Base-by-base conservation (phyloP, 306 rosid genomes). In the Quercus cerris region DNA sequence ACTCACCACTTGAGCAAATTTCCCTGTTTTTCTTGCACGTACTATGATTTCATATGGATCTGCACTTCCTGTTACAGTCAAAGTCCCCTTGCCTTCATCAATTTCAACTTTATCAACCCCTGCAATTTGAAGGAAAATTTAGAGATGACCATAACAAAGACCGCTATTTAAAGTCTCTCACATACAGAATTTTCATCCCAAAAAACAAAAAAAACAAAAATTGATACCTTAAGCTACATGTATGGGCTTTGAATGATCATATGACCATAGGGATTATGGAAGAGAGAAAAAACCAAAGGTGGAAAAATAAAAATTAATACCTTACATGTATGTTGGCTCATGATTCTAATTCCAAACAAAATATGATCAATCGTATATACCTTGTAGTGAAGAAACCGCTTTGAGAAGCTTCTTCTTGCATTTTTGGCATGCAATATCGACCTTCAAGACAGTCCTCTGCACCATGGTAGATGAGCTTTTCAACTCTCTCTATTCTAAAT, bases 81-180 rank as follows among this genome's bases (percentile, higher is more conserved):
- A 57, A 20, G 88, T 88, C 18, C 90, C 94, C 70, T 88, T 89
- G 54, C 57, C 87, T 82, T 76, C 94, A 77, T 91, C 96, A 4
- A 75, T 81, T 77, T 93, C 94, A 22, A 91, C 80, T 85, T 93
- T 84, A 81, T 93, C 94, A 12, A 93, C 91, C 13, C 91, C 96
- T 93, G 55, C 66, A 74, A 20, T 5, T 28, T 3, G 18, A 18
- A 59, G 66, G 66, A 23, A 59, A 12, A 41, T 8, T 59, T 19
- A 58, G 66, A 9, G 31, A 58, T 49, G 17, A 13, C 54, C 54
- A 12, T 12, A 49, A 49, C 54, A 49, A 49, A 49, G 54, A 3
- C 54, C 54, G 3, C 46, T 8, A 41, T 41, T 41, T 41, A 8
- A 41, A 41, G 17, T 49, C 54, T 46, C 52, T 12, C 54, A 10